These are phyloP conservation scores for Antonospora locustae DNA, from an alignment of 371 early-diverging fungal genomes.

Conservation along the genomic window DNA sequence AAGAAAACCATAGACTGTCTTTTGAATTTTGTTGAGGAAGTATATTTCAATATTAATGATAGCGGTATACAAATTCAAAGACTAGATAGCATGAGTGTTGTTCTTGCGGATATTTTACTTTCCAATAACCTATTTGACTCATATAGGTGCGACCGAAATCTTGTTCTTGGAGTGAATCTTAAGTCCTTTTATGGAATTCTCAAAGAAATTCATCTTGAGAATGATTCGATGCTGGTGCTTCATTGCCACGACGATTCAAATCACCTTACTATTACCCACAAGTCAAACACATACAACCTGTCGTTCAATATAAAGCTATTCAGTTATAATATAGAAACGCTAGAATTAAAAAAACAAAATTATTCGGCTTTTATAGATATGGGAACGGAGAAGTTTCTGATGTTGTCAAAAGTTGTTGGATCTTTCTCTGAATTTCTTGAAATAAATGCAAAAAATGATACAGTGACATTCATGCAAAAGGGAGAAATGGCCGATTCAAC, in stretches of 20 bases:
- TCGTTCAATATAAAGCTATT: slow-evolving; percentile 29
- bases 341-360: slow-evolving; percentile 27
- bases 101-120: slow-evolving; percentile 50
- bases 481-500: slow-evolving; percentile 33
- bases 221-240: slow-evolving; percentile 3
- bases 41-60: slow-evolving; percentile 36
- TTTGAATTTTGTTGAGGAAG: slow-evolving; percentile 49
- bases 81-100: slow-evolving; percentile 55
- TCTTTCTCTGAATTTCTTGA: slow-evolving; percentile 38
- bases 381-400: slow-evolving; percentile 29
- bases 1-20: slow-evolving; percentile 49
- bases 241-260: slow-evolving; percentile 29
- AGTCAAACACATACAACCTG: slow-evolving; percentile 4
- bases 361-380: slow-evolving; percentile 30
- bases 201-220: slow-evolving; percentile 35
- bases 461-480: slow-evolving; percentile 24
- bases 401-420: slow-evolving; percentile 29
- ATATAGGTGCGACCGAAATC: slow-evolving; percentile 52
- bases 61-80: slow-evolving; percentile 52
- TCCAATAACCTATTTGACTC: slow-evolving; percentile 44
- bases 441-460: slow-evolving; percentile 27
- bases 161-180: slow-evolving; percentile 46
- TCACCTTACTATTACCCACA: slow-evolving; percentile 19
- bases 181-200: slow-evolving; percentile 43
- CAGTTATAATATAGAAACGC: slow-evolving; percentile 29